Evolutionary conservation across 1,284 basidiomycete species (phyloP).

Genomic region (Naganishia sp.): DNA sequence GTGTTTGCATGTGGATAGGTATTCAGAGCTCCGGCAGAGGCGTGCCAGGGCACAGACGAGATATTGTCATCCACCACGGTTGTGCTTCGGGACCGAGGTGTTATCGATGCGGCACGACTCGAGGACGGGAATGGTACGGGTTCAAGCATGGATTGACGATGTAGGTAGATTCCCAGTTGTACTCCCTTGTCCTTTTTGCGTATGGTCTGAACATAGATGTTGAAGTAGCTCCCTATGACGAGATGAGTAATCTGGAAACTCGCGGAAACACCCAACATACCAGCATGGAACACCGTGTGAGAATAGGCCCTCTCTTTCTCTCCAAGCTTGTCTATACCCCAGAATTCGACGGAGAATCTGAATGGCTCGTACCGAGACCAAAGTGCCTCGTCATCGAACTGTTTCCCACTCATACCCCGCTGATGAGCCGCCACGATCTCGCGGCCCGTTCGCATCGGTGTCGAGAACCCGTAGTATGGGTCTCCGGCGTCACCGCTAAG

Average conservation of each 20-base stretch:
- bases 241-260: not conserved
- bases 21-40: not conserved
- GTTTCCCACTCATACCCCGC: conserved; percentile 1
- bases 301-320: conserved; percentile 71
- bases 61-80: conserved; percentile 35
- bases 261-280: conserved; percentile 30
- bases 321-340: conserved; percentile 75
- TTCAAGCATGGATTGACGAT: conserved; percentile 76
- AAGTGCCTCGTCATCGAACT: conserved; percentile 36
- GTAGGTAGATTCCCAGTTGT: conserved; percentile 87
- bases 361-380: conserved; percentile 62
- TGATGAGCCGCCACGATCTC: conserved; percentile 40
- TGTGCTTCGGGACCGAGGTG: conserved; percentile 32
- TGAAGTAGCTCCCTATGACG: conserved; percentile 70
- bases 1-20: not conserved
- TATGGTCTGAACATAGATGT: conserved; percentile 83
- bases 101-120: conserved; percentile 9
- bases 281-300: conserved; percentile 56
- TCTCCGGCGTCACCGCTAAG: conserved; percentile 53
- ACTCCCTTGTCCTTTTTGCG: conserved; percentile 66
- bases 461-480: conserved; percentile 54
- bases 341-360: conserved; percentile 80
- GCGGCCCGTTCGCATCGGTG: conserved; percentile 39
- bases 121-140: conserved; percentile 50
- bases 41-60: conserved; percentile 28